These are phyloP conservation scores for Gossypium schwendimanii DNA, from an alignment of 441 rosid species.

Conservation along the genomic window DNA sequence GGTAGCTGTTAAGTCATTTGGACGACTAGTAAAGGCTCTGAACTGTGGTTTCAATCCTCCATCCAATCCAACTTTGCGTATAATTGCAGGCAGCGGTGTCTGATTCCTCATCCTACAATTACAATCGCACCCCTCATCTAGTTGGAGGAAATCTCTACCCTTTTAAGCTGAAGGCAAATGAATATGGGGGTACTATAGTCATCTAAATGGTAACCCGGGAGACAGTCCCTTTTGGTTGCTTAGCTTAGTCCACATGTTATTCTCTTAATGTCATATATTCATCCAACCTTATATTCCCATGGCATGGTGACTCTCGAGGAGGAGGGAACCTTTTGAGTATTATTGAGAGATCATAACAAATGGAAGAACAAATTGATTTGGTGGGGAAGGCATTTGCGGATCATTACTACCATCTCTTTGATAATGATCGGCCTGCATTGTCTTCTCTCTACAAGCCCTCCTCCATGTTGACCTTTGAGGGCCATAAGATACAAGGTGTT, in stretches of 20 bases:
- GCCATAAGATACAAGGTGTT: slow-evolving; percentile 49
- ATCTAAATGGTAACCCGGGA: neutral
- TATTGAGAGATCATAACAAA: slow-evolving; percentile 6
- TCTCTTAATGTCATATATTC: slow-evolving; percentile 16
- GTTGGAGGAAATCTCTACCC: neutral
- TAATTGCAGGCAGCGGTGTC: slow-evolving; percentile 31
- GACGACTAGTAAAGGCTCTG: slow-evolving; percentile 19
- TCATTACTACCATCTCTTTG: slow-evolving; percentile 72
- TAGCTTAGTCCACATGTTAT: slow-evolving; percentile 10
- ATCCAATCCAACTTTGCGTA: slow-evolving; percentile 35
- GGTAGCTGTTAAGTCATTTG: slow-evolving; percentile 10
- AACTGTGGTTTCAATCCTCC: neutral
- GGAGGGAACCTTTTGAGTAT: slow-evolving; percentile 9
- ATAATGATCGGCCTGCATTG: slow-evolving; percentile 46
- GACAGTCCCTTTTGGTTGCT: slow-evolving; percentile 11
- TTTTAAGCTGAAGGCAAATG: neutral
- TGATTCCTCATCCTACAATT: slow-evolving; percentile 23
- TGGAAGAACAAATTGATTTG: slow-evolving; percentile 58
- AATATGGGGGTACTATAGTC: slow-evolving; percentile 19
- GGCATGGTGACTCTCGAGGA: neutral
- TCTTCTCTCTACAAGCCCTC: slow-evolving; percentile 49
- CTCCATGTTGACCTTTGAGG: slow-evolving; percentile 78
- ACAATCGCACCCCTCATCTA: slow-evolving; percentile 8
- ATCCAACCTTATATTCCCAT: slow-evolving; percentile 10
- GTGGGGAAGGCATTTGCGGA: slow-evolving; percentile 73